Conservation (phyloP, 495 filamentous ascomycete genomes). For the Hypoxylon fuscum region DNA sequence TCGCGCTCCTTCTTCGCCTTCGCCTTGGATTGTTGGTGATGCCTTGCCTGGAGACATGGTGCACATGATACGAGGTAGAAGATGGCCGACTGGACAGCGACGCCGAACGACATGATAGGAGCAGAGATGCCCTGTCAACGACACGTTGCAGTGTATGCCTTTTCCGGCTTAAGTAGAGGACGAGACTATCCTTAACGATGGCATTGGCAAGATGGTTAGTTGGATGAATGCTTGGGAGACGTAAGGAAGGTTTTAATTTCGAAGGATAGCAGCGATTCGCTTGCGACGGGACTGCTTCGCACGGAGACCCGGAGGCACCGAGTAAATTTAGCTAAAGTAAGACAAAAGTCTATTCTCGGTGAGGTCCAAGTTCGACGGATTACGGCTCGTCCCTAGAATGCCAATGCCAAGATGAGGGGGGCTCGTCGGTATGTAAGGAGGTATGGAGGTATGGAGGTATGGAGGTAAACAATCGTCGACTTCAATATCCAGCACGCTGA, state of each 20-base stretch:
- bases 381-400: conserved; percentile 4
- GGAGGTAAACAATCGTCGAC: conserved; percentile 9
- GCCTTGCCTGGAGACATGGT: conserved; percentile 72
- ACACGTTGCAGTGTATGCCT: conserved; percentile 9
- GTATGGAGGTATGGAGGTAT: conserved; percentile 1
- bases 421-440: conserved; percentile 10
- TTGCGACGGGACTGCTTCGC: background rate
- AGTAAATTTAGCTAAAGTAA: conserved; percentile 14
- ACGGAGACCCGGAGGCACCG: too few species aligned
- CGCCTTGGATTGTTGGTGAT: conserved; percentile 71
- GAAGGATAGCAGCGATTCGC: background rate
- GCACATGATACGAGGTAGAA: conserved; percentile 89
- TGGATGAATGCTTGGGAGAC: background rate
- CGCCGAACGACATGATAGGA: conserved; percentile 60
- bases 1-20: conserved; percentile 66
- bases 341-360: conserved; percentile 14
- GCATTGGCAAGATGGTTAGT: conserved; percentile 24
- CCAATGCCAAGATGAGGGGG: background rate
- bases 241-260: conserved; percentile 4
- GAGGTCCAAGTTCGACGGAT: background rate
- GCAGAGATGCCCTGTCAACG: background rate
- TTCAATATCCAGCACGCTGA: conserved; percentile 13
- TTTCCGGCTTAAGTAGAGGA: conserved; percentile 22
- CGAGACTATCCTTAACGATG: conserved; percentile 7
- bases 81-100: conserved; percentile 77